Percentiles rank a stretch among this genome's conserved stretches.
These are phyloP conservation scores for Cryoendolithus antarcticus DNA, from an alignment of 2,329 filamentous ascomycete genomes.

Conservation along the genomic window DNA sequence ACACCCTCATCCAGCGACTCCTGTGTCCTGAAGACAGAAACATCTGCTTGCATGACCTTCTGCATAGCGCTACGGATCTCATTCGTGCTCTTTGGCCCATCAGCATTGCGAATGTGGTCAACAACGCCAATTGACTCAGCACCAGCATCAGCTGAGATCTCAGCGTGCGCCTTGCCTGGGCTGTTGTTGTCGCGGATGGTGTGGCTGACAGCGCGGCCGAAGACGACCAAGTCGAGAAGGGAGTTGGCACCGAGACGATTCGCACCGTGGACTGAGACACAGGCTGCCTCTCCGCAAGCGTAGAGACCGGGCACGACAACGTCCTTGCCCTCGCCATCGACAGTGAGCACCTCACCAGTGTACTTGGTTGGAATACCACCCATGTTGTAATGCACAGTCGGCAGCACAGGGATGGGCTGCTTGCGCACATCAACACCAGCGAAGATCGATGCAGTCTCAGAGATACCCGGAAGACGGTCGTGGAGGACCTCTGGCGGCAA, in stretches of 20 bases:
- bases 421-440: constrained; percentile 92
- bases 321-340: constrained; percentile 77
- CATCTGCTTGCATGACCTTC: constrained; percentile 95
- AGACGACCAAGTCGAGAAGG: constrained; percentile 91
- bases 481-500: constrained; percentile 82
- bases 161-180: constrained; percentile 67
- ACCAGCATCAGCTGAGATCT: constrained; percentile 73
- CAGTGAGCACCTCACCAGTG: constrained; percentile 86
- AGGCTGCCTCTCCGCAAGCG: constrained; percentile 93
- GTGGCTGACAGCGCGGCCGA: constrained; percentile 93
- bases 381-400: constrained; percentile 99
- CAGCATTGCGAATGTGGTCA: constrained; percentile 71
- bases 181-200: constrained; percentile 91
- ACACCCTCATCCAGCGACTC: constrained; percentile 91
- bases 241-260: constrained; percentile 98
- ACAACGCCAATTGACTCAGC: constrained; percentile 76
- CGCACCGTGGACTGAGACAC: constrained; percentile 94
- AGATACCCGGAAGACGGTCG: constrained; percentile 95
- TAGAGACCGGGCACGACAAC: constrained; percentile 90
- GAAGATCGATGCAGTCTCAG: constrained; percentile 95
- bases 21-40: constrained; percentile 91
- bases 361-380: constrained; percentile 96
- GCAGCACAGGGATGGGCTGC: constrained; percentile 91
- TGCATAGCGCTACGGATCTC: constrained; percentile 90
- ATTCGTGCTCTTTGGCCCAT: constrained; percentile 74